Conservation (phyloP, 352 stramenopile species). For the Phytophthora ohioensis region DNA sequence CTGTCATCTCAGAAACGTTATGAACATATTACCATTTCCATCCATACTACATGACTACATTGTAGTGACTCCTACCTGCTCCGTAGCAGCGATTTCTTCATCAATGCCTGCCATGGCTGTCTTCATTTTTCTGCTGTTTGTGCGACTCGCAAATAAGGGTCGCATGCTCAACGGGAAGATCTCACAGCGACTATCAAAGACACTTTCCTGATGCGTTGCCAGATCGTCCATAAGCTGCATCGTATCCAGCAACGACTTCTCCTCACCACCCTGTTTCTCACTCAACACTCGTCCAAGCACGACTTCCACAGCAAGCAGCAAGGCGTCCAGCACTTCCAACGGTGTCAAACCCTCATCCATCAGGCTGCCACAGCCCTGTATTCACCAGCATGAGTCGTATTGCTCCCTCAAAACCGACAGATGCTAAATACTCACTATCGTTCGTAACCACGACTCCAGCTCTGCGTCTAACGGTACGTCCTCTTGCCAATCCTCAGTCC, state of each 20-base stretch:
- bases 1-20: too few species aligned
- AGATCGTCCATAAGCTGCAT: constrained; percentile 35
- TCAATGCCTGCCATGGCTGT: too few species aligned
- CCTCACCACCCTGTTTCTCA: constrained; percentile 36
- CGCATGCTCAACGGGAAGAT: constrained; percentile 50
- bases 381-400: background rate
- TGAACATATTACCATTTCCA: too few species aligned
- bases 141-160: background rate
- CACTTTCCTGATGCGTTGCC: constrained; percentile 32
- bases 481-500: background rate
- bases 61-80: too few species aligned
- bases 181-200: constrained; percentile 47
- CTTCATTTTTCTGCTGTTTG: background rate
- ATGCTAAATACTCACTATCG: background rate
- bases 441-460: background rate
- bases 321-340: constrained; percentile 10
- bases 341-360: background rate
- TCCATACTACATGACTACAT: too few species aligned
- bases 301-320: constrained; percentile 42
- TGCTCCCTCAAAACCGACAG: background rate
- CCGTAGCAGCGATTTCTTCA: background rate
- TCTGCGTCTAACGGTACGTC: background rate
- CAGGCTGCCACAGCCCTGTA: constrained; percentile 25
- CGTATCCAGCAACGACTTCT: constrained; percentile 23
- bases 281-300: constrained; percentile 46